Base-by-base conservation (phyloP, 352 stramenopile species). In the Globisporangium carolinianum region DNA sequence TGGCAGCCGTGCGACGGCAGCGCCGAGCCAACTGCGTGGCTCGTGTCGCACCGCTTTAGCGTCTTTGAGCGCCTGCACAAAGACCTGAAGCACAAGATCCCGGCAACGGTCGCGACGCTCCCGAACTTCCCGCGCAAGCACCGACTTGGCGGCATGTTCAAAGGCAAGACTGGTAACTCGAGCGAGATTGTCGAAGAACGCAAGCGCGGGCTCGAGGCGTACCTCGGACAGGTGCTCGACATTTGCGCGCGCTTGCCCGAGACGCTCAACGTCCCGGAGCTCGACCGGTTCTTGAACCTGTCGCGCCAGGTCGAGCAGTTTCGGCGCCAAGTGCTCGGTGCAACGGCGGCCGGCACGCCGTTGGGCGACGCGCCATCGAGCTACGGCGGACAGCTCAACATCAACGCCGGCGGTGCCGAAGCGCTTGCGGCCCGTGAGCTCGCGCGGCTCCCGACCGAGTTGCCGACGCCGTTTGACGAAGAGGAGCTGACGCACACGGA, bases 401-500 rank as follows among this genome's bases (percentile, higher is more conserved):
- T 85, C 50, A 83, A 86, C 54, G 75, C 75, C 47, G 78, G 73
- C 35, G 85, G 85, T 10, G 85, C 83, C 8, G 85, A 95, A 66
- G 85, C 72, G 18, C 79, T 93, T 46, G 85, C 85, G 11, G 85
- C 85, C 6, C 76, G 85, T 37, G 85, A 95, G 60, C 79, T 87
- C 56, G 73, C 79, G 51, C 85, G 85, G 11, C 67, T 92, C 50
- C 85, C 83, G 10, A 93, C 85, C 6, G 83, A 95, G 60, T 62
- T 95, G 36, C 85, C 83, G 11, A 95, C 85, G 37, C 85, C 85
- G 37, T 73, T 95, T 46, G 83, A 93, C 51, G 85, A 95, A 54
- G 83, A 95, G 43, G 85, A 95, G 70, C 68, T 95, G 47, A 80
- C 65, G 48, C 81, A 93, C 69, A 95, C 85, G 53, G 85, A 95